Base-by-base conservation (phyloP, 75 land plant genomes). In the Gnetum montanum region DNA sequence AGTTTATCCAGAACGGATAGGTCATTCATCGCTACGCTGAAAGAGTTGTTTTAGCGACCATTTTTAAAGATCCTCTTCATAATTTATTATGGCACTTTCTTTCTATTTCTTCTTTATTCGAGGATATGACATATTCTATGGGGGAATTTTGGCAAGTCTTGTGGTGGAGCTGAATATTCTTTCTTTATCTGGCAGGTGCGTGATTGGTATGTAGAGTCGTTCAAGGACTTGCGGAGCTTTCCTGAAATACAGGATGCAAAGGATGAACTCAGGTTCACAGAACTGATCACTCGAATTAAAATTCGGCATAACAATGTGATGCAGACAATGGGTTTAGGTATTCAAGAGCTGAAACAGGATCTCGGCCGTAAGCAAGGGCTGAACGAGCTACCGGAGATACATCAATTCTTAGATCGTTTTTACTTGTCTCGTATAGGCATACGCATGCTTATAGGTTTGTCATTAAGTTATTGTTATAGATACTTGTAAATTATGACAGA, bases 171-270 rank as follows among this genome's bases (percentile, higher is more conserved):
- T n/a, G n/a, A n/a, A n/a, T 11, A n/a, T 22, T 19, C 15, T 22
- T 37, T 38, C 13, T 40, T 57, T 15, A 3, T 11, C 23, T 30
- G 38, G 8, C 60, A 95, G 97, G 99, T 95, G 26, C 75, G 97
- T 59, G 99, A 95, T 53, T 90, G 97, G 97, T 95, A 95, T 66
- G 68, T 90, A 63, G 83, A 86, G 59, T 95, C 99, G 3, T 90
- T 95, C 60, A 83, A 82, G 34, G 99, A 95, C 56, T 54, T 95
- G 52, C 67, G 92, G 13, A 60, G 65, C n/a, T 95, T 95, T 65
- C 99, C 92, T n/a, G 85, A 83, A 22, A 76, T 95, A 15, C 83
- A 71, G 62, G 75, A 76, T 46, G 26, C 63, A 12, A 64, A 49
- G 34, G 98, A 94, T 62, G 98, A 94, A 64, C 31, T 58, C 49